Conservation (phyloP, 2,329 filamentous ascomycete species). For the Pseudocercospora macadamiae region DNA sequence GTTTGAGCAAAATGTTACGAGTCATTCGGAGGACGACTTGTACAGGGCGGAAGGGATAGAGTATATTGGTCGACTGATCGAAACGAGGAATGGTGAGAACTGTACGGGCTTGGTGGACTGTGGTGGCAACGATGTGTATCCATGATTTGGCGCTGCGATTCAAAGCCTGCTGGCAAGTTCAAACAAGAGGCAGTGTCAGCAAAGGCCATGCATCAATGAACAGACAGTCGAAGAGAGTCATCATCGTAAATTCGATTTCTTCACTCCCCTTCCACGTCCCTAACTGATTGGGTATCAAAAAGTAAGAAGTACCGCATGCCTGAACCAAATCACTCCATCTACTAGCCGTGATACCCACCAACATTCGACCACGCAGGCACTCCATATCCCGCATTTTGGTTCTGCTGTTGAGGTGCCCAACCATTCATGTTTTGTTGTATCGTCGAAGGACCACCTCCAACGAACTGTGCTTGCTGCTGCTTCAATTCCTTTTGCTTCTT, state of each 20-base stretch:
- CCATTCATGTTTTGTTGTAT: background rate
- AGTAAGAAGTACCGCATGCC: too few relatives aligned
- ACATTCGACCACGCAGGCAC: background rate
- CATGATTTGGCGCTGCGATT: too few relatives aligned
- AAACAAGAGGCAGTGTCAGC: too few relatives aligned
- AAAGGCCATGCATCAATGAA: too few relatives aligned
- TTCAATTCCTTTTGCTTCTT: slow-evolving; percentile 50
- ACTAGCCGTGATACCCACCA: background rate
- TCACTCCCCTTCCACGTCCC: too few relatives aligned
- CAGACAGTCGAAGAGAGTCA: too few relatives aligned
- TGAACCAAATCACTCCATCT: too few relatives aligned
- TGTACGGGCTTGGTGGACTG: slow-evolving; percentile 30
- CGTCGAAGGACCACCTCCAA: too few relatives aligned
- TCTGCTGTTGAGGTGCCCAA: background rate
- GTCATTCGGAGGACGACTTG: slow-evolving; percentile 45
- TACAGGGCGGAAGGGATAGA: slow-evolving; percentile 49
- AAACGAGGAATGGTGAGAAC: slow-evolving; percentile 27
- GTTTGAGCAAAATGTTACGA: slow-evolving; percentile 52
- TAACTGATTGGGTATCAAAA: too few relatives aligned
- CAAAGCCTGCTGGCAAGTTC: too few relatives aligned
- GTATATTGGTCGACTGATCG: slow-evolving; percentile 36
- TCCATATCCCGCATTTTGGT: background rate
- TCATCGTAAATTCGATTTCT: too few relatives aligned
- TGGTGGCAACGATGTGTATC: slow-evolving; percentile 19
- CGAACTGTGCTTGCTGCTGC: slow-evolving; percentile 20